Evolutionary conservation across 2,329 filamentous ascomycete genomes (phyloP), one percentile per base, ranked within the genome.

Genomic region (Nothophaeocryptopus gaeumannii): DNA sequence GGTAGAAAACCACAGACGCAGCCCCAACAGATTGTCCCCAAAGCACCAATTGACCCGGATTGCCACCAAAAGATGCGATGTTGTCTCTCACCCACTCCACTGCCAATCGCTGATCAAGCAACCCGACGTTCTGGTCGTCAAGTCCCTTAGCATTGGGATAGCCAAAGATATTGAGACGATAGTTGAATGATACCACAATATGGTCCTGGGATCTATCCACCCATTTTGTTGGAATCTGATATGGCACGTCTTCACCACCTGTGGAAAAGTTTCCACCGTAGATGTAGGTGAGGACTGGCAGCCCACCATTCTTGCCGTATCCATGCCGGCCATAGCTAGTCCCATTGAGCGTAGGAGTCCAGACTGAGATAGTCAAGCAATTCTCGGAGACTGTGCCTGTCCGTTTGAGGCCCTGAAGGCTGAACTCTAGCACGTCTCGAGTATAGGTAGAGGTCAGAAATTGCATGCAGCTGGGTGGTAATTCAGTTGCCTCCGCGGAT

Each of bases 41-140:
- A 26, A 66, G 40, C 7, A 55, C 54, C 33, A 67, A 63, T 8
- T 43, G 40, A 1, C 39, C 39, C 0, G 61, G 50, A 32, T 64
- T 74, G 12, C 79, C 79, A 13, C 77, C 77, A 54, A 82, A 82
- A 1, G 65, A 63, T 8, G 59, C 70, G 16, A 80, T 75, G 58
- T 81, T 79, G 37, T 73, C 67, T 2, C 67, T 67, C 0, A 78
- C 63, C 78, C 78, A 81, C 61, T 80, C 73, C 0, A 81, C 59
- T 0, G 75, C 77, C 11, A 72, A 56, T 2, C 79, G 71, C 57
- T 82, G 79, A 58, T 84, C 79, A 5, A 74, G 68, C 5, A 82
- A 62, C 1, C 77, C 79, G 2, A 78, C 59, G 50, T 82, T 82
- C 38, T 54, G 45, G 16, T 52, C 37, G 14, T 50, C 45, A 1